Evolutionary conservation across 768 basidiomycete species (phyloP).

Genomic region (Podaxis carcinomalis): DNA sequence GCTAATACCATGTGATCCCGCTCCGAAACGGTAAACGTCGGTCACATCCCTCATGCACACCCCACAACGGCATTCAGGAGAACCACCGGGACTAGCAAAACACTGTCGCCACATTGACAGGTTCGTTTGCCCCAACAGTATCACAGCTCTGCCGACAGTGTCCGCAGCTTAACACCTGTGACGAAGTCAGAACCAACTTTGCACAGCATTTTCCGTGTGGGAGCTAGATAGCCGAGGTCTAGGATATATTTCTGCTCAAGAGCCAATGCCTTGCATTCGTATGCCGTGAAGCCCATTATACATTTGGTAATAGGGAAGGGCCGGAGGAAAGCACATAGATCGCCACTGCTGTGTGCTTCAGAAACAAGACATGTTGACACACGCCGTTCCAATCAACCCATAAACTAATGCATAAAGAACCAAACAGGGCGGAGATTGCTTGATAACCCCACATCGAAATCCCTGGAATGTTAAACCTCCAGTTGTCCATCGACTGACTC

Average conservation of each 20-base stretch:
- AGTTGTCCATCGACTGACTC: conserved; percentile 41
- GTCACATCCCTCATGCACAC: conserved; percentile 70
- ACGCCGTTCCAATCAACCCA: conserved; percentile 46
- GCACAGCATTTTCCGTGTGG: conserved; percentile 59
- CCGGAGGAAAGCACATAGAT: conserved; percentile 68
- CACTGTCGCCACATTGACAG: conserved; percentile 47
- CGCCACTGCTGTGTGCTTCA: conserved; percentile 42
- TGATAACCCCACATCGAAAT: conserved; percentile 26
- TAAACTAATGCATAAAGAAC: conserved; percentile 50
- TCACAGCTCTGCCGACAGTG: conserved; percentile 57
- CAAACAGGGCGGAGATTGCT: conserved; percentile 58
- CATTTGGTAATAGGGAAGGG: conserved; percentile 54
- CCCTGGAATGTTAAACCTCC: too few species aligned
- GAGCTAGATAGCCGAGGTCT: conserved; percentile 53
- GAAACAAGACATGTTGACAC: conserved; percentile 57
- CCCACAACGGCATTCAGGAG: conserved; percentile 51
- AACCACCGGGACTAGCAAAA: conserved; percentile 61
- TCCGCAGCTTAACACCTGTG: conserved; percentile 58
- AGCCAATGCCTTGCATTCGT: conserved; percentile 54
- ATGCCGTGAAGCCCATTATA: conserved; percentile 59
- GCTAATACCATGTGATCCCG: conserved; percentile 57
- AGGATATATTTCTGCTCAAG: conserved; percentile 63
- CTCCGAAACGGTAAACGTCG: conserved; percentile 48
- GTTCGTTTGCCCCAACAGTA: too few species aligned
- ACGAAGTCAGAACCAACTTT: conserved; percentile 48